Evolutionary conservation across 306 rosid species (phyloP).

Genomic region (Styphnolobium japonicum): DNA sequence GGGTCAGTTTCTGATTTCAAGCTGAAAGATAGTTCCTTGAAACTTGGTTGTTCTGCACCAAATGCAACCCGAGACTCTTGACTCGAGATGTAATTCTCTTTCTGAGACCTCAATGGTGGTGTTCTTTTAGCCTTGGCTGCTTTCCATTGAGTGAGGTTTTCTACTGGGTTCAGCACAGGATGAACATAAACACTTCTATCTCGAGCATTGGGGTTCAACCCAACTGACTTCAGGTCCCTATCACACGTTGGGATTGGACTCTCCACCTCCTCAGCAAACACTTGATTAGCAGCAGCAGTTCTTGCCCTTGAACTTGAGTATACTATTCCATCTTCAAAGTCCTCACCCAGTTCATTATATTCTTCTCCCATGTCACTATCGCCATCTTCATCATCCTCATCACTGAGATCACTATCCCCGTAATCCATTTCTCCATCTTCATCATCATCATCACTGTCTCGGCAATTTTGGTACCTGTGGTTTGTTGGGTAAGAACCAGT

Average conservation of each 20-base stretch:
- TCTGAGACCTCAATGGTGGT: constrained; percentile 41
- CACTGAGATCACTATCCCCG: constrained; percentile 54
- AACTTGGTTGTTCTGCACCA: constrained; percentile 37
- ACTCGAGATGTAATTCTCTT: constrained; percentile 50
- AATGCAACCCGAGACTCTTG: constrained; percentile 37
- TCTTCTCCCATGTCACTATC: constrained; percentile 48
- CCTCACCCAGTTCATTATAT: constrained; percentile 10
- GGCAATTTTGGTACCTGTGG: constrained; percentile 64
- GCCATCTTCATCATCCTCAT: constrained; percentile 33
- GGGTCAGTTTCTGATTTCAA: constrained; percentile 33
- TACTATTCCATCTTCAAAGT: constrained; percentile 31
- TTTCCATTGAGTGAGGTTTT: constrained; percentile 76
- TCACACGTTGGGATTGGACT: constrained; percentile 16
- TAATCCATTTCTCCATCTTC: constrained; percentile 48
- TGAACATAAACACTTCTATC: constrained; percentile 69
- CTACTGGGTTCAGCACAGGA: constrained; percentile 81
- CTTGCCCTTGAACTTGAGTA: constrained; percentile 23
- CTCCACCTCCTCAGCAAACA: constrained; percentile 39
- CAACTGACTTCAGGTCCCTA: constrained; percentile 32
- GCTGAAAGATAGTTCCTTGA: constrained; percentile 34
- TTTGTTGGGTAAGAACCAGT: constrained; percentile 47
- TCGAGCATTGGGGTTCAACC: constrained; percentile 44
- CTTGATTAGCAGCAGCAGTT: constrained; percentile 28
- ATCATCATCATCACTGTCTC: constrained; percentile 69
- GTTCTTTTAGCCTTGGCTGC: constrained; percentile 53